Evolutionary conservation across 192 early-diverging fungal species (phyloP).

Genomic region (Allomyces macrogynus): DNA sequence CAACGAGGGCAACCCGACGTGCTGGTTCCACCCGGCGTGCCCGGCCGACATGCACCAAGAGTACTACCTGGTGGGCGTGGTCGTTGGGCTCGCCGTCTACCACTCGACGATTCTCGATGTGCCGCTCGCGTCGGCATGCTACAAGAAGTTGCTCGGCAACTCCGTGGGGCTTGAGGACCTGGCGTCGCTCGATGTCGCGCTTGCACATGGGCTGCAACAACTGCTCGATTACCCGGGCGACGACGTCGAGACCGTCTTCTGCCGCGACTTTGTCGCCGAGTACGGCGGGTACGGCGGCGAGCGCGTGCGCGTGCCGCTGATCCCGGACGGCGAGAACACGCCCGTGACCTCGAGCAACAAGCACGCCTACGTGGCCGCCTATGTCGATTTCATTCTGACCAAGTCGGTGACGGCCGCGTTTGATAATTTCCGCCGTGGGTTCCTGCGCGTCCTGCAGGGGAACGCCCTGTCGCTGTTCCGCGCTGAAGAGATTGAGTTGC

Average conservation of each 20-base stretch:
- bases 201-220: slow-evolving; percentile 55
- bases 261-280: slow-evolving; percentile 63
- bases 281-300: slow-evolving; percentile 49
- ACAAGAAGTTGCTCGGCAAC: slow-evolving; percentile 66
- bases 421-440: slow-evolving; percentile 59
- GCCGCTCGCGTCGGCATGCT: slow-evolving; percentile 47
- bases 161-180: slow-evolving; percentile 51
- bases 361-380: slow-evolving; percentile 57
- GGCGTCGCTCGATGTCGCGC: slow-evolving; percentile 45
- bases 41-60: slow-evolving; percentile 25
- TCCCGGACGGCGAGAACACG: slow-evolving; percentile 32
- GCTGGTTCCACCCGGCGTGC: not conserved
- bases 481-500: slow-evolving; percentile 71
- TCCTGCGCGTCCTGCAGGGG: slow-evolving; percentile 67
- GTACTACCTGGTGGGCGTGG: slow-evolving; percentile 65
- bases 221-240: slow-evolving; percentile 46
- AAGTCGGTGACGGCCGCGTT: slow-evolving; percentile 45
- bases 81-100: slow-evolving; percentile 81
- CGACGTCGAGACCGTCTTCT: slow-evolving; percentile 57
- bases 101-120: slow-evolving; percentile 81
- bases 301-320: slow-evolving; percentile 42
- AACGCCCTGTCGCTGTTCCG: slow-evolving; percentile 60
- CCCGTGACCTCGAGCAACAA: slow-evolving; percentile 45
- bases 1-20: not conserved
- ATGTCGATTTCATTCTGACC: slow-evolving; percentile 60